Evolutionary conservation across 306 rosid species (phyloP), one percentile per base, ranked within the genome.

Genomic region (Carpinus viminea): DNA sequence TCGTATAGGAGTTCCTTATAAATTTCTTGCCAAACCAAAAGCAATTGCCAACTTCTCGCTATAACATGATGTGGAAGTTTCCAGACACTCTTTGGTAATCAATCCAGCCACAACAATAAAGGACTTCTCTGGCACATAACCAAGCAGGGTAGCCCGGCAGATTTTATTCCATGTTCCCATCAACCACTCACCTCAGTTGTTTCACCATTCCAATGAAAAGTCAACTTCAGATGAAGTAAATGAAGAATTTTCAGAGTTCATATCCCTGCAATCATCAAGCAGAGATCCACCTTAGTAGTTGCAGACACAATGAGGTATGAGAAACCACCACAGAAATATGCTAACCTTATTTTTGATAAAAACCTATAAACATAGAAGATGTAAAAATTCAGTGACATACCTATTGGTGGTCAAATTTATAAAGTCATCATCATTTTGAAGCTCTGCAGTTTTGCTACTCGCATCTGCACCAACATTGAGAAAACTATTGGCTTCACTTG

Each of bases 181-280:
- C 66, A 73, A 66, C 80, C 70, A 85, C 98, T 85, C 86, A 96
- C 99, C 94, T 83, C 53, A 73, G 77, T 84, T 76, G 87, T 86
- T 88, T 91, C 93, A 74, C 88, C 92, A 77, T 82, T 79, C 86
- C 56, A 96, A 75, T 70, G 85, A 87, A 84, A 91, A 83, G 79
- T 90, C 92, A 82, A 86, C 91, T 84, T 91, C 95, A 6, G 96
- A 91, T 66, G 76, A 87, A 68, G 82, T 75, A 89, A 86, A 83
- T 65, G 83, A 80, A 57, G 89, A 79, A 74, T 73, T 81, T 74
- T 86, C 85, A 26, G 74, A 74, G 80, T 76, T 82, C 84, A 76
- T 76, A 78, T 86, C 82, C 91, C 89, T 90, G 90, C 71, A 86
- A 86, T 17, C 80, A 59, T 74, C 79, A 59, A 71, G 72, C 28